phyloP scores from a whole-genome alignment of 1,139 yeast genomes.

The Diutina sp. region DNA sequence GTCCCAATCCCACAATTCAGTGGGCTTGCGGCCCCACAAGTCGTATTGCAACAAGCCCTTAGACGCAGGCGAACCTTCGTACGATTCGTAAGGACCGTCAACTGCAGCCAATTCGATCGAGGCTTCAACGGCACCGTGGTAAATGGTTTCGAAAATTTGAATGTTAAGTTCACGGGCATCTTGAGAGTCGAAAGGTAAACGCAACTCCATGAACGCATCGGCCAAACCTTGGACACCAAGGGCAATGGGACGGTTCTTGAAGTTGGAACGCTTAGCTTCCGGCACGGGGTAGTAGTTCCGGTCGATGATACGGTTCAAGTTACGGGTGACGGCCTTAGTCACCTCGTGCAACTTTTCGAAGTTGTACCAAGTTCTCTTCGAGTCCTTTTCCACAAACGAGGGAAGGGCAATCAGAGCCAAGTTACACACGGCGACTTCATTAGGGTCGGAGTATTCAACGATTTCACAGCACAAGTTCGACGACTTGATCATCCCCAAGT shows the following conservation, averaged over 20 bases:
- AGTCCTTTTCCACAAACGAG: constrained; percentile 30
- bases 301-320: constrained; percentile 69
- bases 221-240: constrained; percentile 88
- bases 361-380: constrained; percentile 39
- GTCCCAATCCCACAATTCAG: constrained; percentile 68
- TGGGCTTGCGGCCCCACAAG: constrained; percentile 67
- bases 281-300: constrained; percentile 67
- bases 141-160: constrained; percentile 81
- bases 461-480: constrained; percentile 50
- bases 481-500: constrained; percentile 42
- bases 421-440: constrained; percentile 47
- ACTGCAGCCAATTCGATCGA: constrained; percentile 60
- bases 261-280: constrained; percentile 56
- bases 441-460: constrained; percentile 39
- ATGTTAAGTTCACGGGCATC: constrained; percentile 61
- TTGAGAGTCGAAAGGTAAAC: constrained; percentile 69
- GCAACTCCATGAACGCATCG: constrained; percentile 64
- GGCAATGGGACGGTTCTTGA: constrained; percentile 76
- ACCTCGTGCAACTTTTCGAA: constrained; percentile 60
- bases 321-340: constrained; percentile 60
- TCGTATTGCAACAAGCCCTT: constrained; percentile 69
- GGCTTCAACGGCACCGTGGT: constrained; percentile 76
- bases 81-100: constrained; percentile 57
- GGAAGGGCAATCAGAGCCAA: constrained; percentile 43
- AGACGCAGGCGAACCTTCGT: constrained; percentile 74